phyloP scores from a whole-genome alignment of 306 rosid species.

The Begonia fuchsioides region DNA sequence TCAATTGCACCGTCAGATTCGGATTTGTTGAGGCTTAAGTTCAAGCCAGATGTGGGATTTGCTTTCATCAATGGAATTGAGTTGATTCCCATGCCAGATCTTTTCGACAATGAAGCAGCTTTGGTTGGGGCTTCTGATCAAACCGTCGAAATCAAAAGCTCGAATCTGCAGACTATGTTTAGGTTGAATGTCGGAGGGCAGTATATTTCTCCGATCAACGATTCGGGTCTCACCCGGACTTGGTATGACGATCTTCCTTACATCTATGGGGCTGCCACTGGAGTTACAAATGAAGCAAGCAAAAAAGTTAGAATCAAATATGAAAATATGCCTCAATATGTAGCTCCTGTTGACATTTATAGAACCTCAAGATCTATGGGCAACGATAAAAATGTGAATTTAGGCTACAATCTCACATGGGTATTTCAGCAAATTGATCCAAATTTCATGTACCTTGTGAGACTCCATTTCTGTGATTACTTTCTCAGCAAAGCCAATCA shows the following conservation, averaged over 20 bases:
- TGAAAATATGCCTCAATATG: constrained; percentile 12
- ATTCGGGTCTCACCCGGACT: constrained; percentile 25
- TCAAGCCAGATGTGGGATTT: constrained; percentile 21
- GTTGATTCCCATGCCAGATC: constrained; percentile 15
- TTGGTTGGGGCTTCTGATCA: constrained; percentile 15
- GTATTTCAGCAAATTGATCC: constrained; percentile 29
- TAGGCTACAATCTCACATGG: constrained; percentile 28
- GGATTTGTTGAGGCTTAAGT: constrained; percentile 17
- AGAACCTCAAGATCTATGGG: constrained; percentile 32
- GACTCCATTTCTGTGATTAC: constrained; percentile 35
- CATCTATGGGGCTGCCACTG: constrained; percentile 20
- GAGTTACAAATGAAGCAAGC: constrained; percentile 11
- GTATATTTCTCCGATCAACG: constrained; percentile 24
- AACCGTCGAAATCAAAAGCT: constrained; percentile 5
- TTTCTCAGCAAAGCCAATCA: constrained; percentile 17
- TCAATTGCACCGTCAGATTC: constrained; percentile 10
- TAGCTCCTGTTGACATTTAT: constrained; percentile 26
- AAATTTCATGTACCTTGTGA: constrained; percentile 29
- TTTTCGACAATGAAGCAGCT: constrained; percentile 9
- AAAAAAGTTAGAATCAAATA: constrained; percentile 12
- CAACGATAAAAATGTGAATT: constrained; percentile 6
- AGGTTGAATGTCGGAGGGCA: constrained; percentile 33
- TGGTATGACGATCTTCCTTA: constrained; percentile 36
- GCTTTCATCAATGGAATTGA: constrained; percentile 36
- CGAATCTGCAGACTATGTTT: constrained; percentile 25